phyloP scores from a whole-genome alignment of 2,329 filamentous ascomycete species.

The Sclerotinia glacialis region DNA sequence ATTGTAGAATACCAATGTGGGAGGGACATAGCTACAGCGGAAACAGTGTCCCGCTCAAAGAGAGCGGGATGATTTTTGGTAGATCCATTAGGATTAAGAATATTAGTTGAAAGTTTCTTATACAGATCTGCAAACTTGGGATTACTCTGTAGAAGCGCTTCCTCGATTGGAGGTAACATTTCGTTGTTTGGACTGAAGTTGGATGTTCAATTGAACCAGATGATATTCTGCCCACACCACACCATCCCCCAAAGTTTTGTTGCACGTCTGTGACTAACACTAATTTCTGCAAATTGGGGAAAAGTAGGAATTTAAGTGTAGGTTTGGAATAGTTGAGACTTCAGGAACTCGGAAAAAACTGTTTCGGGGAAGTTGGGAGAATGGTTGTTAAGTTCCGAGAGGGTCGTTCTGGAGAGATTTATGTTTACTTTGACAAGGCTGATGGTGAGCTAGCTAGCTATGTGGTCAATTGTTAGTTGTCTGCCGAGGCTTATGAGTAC shows the following conservation, averaged over 20 bases:
- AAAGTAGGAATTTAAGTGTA: neutral
- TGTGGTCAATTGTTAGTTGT: neutral
- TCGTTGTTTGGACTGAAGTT: neutral
- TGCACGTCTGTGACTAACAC: neutral
- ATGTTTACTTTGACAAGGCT: constrained; percentile 1
- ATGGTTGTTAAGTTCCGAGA: neutral
- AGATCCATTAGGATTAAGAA: constrained; percentile 58
- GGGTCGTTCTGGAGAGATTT: neutral
- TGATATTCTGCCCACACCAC: neutral
- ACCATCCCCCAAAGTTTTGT: neutral
- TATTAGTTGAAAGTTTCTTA: constrained; percentile 50
- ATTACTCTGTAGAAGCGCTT: constrained; percentile 53
- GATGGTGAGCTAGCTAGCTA: neutral
- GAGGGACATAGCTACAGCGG: constrained; percentile 47
- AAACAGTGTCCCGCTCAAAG: constrained; percentile 50
- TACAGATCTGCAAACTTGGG: constrained; percentile 61
- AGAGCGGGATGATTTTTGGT: constrained; percentile 51
- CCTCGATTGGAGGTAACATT: constrained; percentile 60
- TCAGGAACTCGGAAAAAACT: neutral
- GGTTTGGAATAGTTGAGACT: neutral
- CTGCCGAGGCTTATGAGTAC: constrained; percentile 2
- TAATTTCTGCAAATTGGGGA: neutral
- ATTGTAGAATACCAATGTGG: neutral
- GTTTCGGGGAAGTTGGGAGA: neutral
- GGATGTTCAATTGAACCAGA: neutral